Conservation (phyloP, 306 rosid genomes). For the Mimosa pudica region DNA sequence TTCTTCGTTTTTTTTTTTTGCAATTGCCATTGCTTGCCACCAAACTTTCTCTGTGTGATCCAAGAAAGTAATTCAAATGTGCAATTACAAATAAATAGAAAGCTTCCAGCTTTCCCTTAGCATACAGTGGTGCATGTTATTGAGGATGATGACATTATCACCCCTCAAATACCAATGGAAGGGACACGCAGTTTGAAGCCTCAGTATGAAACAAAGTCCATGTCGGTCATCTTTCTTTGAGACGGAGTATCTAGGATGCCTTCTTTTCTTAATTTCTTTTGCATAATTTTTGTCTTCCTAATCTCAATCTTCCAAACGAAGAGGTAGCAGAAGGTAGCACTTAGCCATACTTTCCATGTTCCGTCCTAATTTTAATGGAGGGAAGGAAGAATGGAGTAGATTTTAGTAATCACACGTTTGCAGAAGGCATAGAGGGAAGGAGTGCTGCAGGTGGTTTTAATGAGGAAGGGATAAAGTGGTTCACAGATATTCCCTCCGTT, state of each 20-base stretch:
- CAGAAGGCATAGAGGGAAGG: too few species aligned
- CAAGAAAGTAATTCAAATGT: conserved; percentile 48
- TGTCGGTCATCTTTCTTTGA: conserved; percentile 52
- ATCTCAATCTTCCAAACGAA: conserved; percentile 75
- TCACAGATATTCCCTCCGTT: too few species aligned
- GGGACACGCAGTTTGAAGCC: conserved; percentile 45
- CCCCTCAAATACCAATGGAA: conserved; percentile 43
- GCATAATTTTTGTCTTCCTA: conserved; percentile 43
- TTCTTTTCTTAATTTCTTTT: neutral
- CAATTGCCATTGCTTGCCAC: conserved; percentile 88
- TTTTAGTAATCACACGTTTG: too few species aligned
- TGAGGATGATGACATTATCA: conserved; percentile 49
- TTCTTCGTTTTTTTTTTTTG: conserved; percentile 15
- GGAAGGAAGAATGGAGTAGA: too few species aligned
- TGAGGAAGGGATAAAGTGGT: too few species aligned
- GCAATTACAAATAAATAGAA: conserved; percentile 46
- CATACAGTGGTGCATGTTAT: conserved; percentile 55
- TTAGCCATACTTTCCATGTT: neutral
- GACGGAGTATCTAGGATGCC: neutral
- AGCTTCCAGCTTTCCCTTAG: conserved; percentile 47
- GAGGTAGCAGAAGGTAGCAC: conserved; percentile 63
- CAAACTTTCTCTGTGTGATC: conserved; percentile 52
- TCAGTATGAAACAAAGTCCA: conserved; percentile 39
- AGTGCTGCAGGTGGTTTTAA: too few species aligned
- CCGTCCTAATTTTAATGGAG: too few species aligned